Percentiles rank a stretch among this genome's conserved stretches.
Conservation (phyloP, 768 basidiomycete genomes). For the Leccinellum luteum region DNA sequence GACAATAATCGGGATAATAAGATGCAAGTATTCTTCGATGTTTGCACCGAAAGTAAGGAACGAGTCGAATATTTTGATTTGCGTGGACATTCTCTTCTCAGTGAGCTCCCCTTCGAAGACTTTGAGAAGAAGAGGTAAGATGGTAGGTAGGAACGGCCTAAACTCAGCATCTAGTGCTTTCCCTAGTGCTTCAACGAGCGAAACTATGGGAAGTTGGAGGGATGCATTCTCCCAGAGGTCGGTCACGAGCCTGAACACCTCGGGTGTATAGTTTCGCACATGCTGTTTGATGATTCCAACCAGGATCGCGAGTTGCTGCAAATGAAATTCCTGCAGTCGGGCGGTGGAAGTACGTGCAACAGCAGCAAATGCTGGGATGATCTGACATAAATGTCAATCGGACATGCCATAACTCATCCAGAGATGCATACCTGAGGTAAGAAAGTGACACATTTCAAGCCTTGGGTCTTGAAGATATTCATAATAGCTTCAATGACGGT, state of each 20-base stretch:
- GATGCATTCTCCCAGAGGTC: conserved; percentile 87
- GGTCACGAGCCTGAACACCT: conserved; percentile 79
- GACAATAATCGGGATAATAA: conserved; percentile 93
- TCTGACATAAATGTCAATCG: conserved; percentile 42
- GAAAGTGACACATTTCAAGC: conserved; percentile 93
- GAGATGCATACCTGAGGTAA: conserved; percentile 70
- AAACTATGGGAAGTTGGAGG: conserved; percentile 88
- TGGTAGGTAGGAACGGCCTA: conserved; percentile 89
- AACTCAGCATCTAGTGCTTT: conserved; percentile 96
- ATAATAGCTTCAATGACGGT: conserved; percentile 97
- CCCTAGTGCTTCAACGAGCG: conserved; percentile 88
- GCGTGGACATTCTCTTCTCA: conserved; percentile 73
- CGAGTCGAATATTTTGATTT: conserved; percentile 91
- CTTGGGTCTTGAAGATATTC: conserved; percentile 98
- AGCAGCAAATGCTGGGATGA: conserved; percentile 90
- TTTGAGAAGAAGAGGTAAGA: conserved; percentile 85
- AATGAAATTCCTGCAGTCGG: conserved; percentile 85
- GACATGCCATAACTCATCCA: neutral
- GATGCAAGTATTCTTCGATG: conserved; percentile 96
- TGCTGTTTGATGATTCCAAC: conserved; percentile 97
- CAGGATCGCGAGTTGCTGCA: conserved; percentile 93
- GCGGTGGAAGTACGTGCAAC: conserved; percentile 83
- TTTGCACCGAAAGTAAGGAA: conserved; percentile 94
- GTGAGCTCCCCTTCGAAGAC: conserved; percentile 87
- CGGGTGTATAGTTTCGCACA: conserved; percentile 85